Conservation (phyloP, 192 early-diverging fungal genomes). For the Chytriomyces hyalinus region DNA sequence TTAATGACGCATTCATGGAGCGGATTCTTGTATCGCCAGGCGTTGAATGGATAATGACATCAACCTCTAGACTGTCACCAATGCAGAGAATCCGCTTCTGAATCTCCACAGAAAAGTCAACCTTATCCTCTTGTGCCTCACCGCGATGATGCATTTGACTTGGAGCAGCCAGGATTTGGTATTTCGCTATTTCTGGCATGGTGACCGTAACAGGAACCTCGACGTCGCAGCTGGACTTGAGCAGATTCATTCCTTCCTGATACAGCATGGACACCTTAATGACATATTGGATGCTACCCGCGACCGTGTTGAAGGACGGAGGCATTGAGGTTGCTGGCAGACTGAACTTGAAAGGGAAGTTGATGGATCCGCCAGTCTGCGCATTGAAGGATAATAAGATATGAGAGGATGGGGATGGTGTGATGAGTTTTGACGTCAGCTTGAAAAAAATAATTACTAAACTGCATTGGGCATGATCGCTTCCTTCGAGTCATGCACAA, state of each 20-base stretch:
- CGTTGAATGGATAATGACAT: constrained; percentile 22
- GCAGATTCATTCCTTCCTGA: constrained; percentile 38
- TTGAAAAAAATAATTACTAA: not conserved
- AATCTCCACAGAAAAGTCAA: constrained; percentile 17
- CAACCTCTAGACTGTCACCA: constrained; percentile 25
- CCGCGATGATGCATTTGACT: constrained; percentile 19
- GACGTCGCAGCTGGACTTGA: constrained; percentile 28
- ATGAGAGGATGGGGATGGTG: not conserved
- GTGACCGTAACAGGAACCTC: constrained; percentile 26
- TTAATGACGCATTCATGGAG: constrained; percentile 19
- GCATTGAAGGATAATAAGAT: not conserved
- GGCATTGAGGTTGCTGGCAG: constrained; percentile 22
- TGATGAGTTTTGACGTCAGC: not conserved
- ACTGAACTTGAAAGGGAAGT: constrained; percentile 20
- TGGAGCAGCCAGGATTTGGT: constrained; percentile 9
- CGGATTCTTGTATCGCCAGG: constrained; percentile 18
- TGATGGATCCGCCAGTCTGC: constrained; percentile 3
- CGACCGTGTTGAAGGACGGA: constrained; percentile 11
- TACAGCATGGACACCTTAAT: constrained; percentile 33
- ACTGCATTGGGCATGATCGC: constrained; percentile 21
- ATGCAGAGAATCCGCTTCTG: constrained; percentile 13
- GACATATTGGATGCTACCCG: constrained; percentile 23
- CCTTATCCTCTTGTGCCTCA: not conserved
- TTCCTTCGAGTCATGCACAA: constrained; percentile 25
- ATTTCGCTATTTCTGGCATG: constrained; percentile 28